Base-by-base conservation (phyloP, 345 rosid species). In the Microthlaspi erraticum region DNA sequence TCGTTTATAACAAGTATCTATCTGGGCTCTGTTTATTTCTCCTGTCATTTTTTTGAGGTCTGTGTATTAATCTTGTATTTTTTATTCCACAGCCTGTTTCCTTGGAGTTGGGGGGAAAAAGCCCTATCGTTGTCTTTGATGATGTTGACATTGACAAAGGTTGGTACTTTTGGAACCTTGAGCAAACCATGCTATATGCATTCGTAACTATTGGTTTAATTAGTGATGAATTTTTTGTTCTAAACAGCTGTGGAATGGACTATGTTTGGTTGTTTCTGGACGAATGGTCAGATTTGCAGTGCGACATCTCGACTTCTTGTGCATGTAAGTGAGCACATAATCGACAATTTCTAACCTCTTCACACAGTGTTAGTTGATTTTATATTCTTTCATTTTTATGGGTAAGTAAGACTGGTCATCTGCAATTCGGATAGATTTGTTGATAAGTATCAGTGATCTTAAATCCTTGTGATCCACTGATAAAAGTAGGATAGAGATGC, bases 261-360 rank as follows among this genome's bases (percentile, higher is more conserved):
- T 49, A 60, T 78, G 49, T 89, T 91, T 76, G 97, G 97, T 57
- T 91, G 97, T 88, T 94, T 91, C 80, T 89, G 96, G 88, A 91
- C 95, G 56, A 92, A 88, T 83, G 98, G 99, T 59, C 97, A 94
- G 84, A 94, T 94, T 61, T 92, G 99, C 71, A 89, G 98, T 80
- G 98, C 99, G 70, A 94, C 99, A 80, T 94, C 99, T 43, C 90
- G 99, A 39, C 91, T 94, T 57, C 77, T 92, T 37, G 88, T 94
- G 64, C 99, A 87, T 81, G 98, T 88, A 80, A 83, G 99, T 68
- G 67, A 70, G 34, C 72, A 49, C 54, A 54, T 50, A 38, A 62
- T 55, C 54, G n/a, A n/a, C n/a, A n/a, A n/a, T n/a, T n/a, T n/a
- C n/a, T n/a, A n/a, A n/a, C n/a, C n/a, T n/a, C n/a, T n/a, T n/a